Base-by-base conservation (phyloP, 2,329 filamentous ascomycete genomes). In the Clarireedia paspali region DNA sequence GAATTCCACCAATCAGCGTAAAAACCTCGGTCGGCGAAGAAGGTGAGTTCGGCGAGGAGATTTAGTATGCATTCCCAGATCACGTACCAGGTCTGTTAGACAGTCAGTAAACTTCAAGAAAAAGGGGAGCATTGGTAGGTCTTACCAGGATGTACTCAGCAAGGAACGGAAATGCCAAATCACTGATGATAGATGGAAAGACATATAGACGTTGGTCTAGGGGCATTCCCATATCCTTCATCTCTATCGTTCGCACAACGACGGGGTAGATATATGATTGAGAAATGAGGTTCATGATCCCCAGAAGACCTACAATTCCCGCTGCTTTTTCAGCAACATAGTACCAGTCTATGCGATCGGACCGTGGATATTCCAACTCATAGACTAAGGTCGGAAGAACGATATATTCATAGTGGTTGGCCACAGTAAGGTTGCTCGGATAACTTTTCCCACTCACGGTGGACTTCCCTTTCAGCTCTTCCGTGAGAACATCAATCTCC, bases 21-120 rank as follows among this genome's bases (percentile, higher is more conserved):
- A 70, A 91, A 91, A 59, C 82, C 85, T 47, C 88, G 81, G 67
- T 91, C 88, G 4, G 88, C 87, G 68, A 91, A 92, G 60, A 77
- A 76, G 0, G 87, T 91, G 55, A 91, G 68, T 70, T 92, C 88
- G 4, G 87, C 88, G 23, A 91, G 75, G 14, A 89, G 80, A 68
- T 91, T 91, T 58, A 91, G 75, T 38, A 85, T 80, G 3, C 81
- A 82, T 69, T 87, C 83, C 88, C 88, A 92, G 61, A 91, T 91
- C 27, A 92, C 78, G 68, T 91, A 91, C 85, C 88, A 92, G 0
- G 82, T 78, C 56, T 77, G 72, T 76, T 50, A 20, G 20, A 47
- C 7, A n/a, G 46, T 61, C 54, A 61, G 58, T 47, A 27, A 34
- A 40, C 6, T n/a, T 14, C 5, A 26, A 15, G 10, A 24, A 45